Evolutionary conservation across 1,139 yeast species (phyloP).

Genomic region (Blastobotrys persicus): DNA sequence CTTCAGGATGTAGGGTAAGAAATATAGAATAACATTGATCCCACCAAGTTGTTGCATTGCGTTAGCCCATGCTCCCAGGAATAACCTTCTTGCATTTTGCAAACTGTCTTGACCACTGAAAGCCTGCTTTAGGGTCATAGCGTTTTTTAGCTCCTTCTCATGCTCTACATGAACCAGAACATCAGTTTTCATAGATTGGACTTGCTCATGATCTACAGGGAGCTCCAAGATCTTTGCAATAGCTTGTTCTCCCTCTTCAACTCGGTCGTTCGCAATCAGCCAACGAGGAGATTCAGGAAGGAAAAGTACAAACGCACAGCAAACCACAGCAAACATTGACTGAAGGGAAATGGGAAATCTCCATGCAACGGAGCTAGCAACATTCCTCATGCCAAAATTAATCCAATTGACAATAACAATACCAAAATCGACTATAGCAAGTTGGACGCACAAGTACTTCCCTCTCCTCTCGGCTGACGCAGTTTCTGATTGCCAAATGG

Average conservation of each 20-base stretch:
- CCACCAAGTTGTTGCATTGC: slow-evolving; percentile 12
- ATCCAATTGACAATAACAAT: slow-evolving; percentile 72
- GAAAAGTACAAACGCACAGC: slow-evolving; percentile 19
- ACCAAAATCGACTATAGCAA: slow-evolving; percentile 64
- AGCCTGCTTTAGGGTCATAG: slow-evolving; percentile 1
- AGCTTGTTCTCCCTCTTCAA: slow-evolving; percentile 15
- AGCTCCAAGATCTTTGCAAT: slow-evolving; percentile 9
- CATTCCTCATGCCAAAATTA: slow-evolving; percentile 49
- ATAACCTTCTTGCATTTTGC: slow-evolving; percentile 8
- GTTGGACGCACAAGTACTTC: slow-evolving; percentile 37
- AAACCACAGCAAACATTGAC: slow-evolving; percentile 9
- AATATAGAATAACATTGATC: slow-evolving; percentile 10
- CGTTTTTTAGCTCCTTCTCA: background rate
- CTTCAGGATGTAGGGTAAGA: slow-evolving; percentile 5
- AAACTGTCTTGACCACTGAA: background rate
- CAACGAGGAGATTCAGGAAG: slow-evolving; percentile 48
- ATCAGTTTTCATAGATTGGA: background rate
- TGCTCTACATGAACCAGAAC: background rate
- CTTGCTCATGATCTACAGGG: slow-evolving; percentile 1
- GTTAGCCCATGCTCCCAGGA: slow-evolving; percentile 8
- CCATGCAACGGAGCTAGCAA: slow-evolving; percentile 50
- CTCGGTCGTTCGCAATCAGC: slow-evolving; percentile 15
- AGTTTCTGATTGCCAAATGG: slow-evolving; percentile 24
- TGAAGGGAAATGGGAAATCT: slow-evolving; percentile 27
- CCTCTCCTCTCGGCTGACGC: slow-evolving; percentile 24